Conservation (phyloP, 345 rosid genomes). For the Raphanus raphanistrum region DNA sequence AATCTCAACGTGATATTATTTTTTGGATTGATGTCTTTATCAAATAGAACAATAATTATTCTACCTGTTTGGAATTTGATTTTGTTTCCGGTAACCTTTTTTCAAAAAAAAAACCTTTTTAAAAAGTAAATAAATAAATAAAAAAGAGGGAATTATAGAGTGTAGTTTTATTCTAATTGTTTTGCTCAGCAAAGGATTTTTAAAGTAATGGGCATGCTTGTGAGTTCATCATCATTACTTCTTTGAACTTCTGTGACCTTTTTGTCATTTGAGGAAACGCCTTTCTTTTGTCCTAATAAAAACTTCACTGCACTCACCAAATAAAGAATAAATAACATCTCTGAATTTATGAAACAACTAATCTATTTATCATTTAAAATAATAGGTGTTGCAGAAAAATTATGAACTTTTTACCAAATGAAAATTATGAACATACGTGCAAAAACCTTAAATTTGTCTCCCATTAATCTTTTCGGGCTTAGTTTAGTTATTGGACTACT, state of each 20-base stretch:
- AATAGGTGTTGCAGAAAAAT: too few species aligned
- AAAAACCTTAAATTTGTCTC: neutral
- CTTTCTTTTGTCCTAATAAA: constrained; percentile 52
- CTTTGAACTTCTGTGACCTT: constrained; percentile 54
- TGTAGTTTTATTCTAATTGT: constrained; percentile 57
- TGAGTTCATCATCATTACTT: constrained; percentile 77
- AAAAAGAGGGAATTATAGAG: constrained; percentile 46
- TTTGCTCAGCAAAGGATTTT: constrained; percentile 62
- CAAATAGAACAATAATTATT: constrained; percentile 57
- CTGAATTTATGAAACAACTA: too few species aligned
- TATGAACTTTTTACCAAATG: too few species aligned
- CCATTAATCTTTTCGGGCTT: neutral
- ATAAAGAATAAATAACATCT: constrained; percentile 9
- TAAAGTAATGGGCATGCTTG: constrained; percentile 69
- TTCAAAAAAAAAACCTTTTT: constrained; percentile 34
- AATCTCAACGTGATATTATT: constrained; percentile 29
- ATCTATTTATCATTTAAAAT: too few species aligned
- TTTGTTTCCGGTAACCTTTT: constrained; percentile 68
- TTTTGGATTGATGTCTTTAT: constrained; percentile 52
- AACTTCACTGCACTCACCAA: constrained; percentile 34
- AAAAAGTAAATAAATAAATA: constrained; percentile 14
- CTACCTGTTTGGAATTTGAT: constrained; percentile 80
- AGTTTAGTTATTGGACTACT: neutral
- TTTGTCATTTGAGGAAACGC: constrained; percentile 39
- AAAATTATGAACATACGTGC: neutral